Evolutionary conservation across 148 eudicot genomes (phyloP), one percentile per base, ranked within the genome.

Genomic region (Persicaria tinctoria): DNA sequence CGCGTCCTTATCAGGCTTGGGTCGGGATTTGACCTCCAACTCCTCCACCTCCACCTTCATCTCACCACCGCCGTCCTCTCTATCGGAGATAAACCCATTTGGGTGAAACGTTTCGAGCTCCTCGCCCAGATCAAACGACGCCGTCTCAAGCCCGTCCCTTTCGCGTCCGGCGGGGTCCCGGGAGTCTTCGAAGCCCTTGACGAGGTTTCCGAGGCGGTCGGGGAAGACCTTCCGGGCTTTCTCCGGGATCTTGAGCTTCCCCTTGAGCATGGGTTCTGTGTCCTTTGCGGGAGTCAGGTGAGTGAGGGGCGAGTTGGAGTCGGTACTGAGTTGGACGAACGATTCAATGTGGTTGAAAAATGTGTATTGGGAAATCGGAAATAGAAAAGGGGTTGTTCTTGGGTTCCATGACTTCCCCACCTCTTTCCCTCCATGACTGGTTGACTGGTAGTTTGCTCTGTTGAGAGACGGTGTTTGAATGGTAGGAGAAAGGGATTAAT

Each of bases 61-160:
- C 76, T 73, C 76, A 46, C 53, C 74, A 16, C 44, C 68, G 45
- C 27, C 44, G 0, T 74, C 76, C 63, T 55, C 49, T 50, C 59
- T 51, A 55, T 76, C 71, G 70, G 50, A 71, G 17, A 51, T 74
- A 4, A 78, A 71, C 66, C 85, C 85, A 80, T 64, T 77, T 4
- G 81, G 82, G 73, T 70, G 75, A 76, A 86, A 75, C 5, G 87
- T 77, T 46, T 85, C 83, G 71, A 86, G 89, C 80, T 88, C 89
- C 75, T 83, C 81, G 0, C 85, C 92, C 48, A 74, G 46, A 70
- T 84, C 84, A 10, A 80, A 50, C 5, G 62, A 72, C 8, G 56
- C 62, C 20, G 53, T 60, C 53, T 76, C 78, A 51, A 71, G 44
- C 4, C 78, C 74, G 18, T 56, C 75, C 18, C 49, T 72, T 0